These are phyloP conservation scores for Xanthoconium purpureum DNA, from an alignment of 768 basidiomycete species.

Conservation along the genomic window DNA sequence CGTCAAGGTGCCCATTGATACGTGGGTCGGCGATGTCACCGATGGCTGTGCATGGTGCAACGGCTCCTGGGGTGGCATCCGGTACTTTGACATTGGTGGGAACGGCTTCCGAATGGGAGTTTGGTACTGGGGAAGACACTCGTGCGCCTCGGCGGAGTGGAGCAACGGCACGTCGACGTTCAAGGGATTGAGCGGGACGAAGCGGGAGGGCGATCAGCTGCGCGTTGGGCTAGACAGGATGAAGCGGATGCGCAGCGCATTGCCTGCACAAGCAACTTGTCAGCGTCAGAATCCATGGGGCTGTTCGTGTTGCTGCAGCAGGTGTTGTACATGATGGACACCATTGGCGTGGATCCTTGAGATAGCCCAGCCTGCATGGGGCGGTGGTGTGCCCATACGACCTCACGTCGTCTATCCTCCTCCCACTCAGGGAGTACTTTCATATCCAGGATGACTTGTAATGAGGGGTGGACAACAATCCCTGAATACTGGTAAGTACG, in stretches of 20 bases:
- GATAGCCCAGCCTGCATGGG: not conserved
- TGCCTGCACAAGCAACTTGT: constrained; percentile 62
- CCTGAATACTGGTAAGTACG: no score
- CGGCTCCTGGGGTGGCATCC: constrained; percentile 75
- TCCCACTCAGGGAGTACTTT: no score
- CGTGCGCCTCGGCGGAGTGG: constrained; percentile 23
- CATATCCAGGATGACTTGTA: no score
- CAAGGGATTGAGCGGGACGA: constrained; percentile 35
- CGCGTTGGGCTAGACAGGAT: constrained; percentile 35
- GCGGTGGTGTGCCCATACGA: no score
- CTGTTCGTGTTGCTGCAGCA: constrained; percentile 84
- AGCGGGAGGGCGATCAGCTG: constrained; percentile 60
- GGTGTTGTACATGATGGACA: constrained; percentile 84
- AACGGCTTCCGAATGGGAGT: constrained; percentile 63
- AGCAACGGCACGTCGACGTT: constrained; percentile 36
- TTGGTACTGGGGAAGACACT: constrained; percentile 44
- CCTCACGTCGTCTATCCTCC: no score
- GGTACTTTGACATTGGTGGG: constrained; percentile 76
- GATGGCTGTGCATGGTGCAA: constrained; percentile 84
- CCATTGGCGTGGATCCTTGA: constrained; percentile 65
- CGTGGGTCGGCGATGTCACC: constrained; percentile 48
- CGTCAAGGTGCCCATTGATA: constrained; percentile 74
- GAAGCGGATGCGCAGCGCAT: constrained; percentile 65
- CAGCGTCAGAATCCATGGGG: constrained; percentile 63
- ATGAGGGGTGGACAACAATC: no score